Percentiles rank a stretch among this genome's conserved stretches.
Evolutionary conservation across 306 rosid genomes (phyloP).

Genomic region (Abrus precatorius): DNA sequence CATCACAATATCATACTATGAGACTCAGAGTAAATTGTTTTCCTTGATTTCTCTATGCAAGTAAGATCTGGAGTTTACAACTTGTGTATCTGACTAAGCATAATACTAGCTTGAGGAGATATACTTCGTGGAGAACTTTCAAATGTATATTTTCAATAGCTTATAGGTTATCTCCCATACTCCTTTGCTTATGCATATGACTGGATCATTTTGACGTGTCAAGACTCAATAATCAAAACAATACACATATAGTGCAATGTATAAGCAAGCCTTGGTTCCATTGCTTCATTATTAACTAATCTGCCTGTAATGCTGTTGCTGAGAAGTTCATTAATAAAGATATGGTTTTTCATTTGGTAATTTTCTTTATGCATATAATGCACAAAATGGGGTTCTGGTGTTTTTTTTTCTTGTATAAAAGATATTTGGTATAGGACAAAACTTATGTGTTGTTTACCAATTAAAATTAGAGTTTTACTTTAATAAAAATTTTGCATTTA

Average conservation of each 20-base stretch:
- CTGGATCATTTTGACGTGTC: constrained; percentile 1
- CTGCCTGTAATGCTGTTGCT: not conserved
- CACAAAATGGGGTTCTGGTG: constrained; percentile 1
- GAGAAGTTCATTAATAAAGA: not conserved
- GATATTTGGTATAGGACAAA: not conserved
- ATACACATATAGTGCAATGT: constrained; percentile 6
- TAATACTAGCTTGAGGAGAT: constrained; percentile 10
- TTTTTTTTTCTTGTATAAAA: constrained; percentile 6
- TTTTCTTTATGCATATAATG: constrained; percentile 13
- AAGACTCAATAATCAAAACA: constrained; percentile 26
- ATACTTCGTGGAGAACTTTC: not conserved
- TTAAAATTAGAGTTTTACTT: too few species aligned
- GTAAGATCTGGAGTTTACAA: not conserved
- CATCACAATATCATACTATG: not conserved
- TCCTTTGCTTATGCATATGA: constrained; percentile 14
- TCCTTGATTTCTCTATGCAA: constrained; percentile 17
- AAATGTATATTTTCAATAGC: not conserved
- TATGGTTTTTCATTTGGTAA: not conserved
- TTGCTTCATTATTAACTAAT: constrained; percentile 5
- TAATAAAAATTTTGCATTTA: too few species aligned
- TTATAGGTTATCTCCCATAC: not conserved
- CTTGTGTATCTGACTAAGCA: constrained; percentile 11
- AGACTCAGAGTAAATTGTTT: not conserved
- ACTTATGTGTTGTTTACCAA: too few species aligned
- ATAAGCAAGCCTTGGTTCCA: not conserved